Base-by-base conservation (phyloP, 2,329 filamentous ascomycete species). In the Microcera coccophila region DNA sequence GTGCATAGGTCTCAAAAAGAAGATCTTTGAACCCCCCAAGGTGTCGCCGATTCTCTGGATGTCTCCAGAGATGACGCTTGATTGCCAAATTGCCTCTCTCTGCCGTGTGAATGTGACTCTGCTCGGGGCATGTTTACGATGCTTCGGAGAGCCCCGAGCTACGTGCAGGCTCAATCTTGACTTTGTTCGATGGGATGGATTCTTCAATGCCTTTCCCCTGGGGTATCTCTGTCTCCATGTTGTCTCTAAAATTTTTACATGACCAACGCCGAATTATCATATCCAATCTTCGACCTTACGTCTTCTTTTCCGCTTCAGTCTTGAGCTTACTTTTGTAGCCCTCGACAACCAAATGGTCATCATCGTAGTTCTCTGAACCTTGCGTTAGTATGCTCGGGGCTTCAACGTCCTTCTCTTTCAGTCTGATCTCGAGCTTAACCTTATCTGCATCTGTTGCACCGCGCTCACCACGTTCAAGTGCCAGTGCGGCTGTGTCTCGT, bases 11-110 rank as follows among this genome's bases (percentile, higher is more conserved):
- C 74, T 76, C 62, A 71, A 75, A 71, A 68, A 72, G n/a, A 68
- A 73, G 74, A 78, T 77, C 72, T 76, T 70, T 70, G 68, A 70
- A 70, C 71, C 74, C 75, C 71, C 75, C 63, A 78, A 90, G 89
- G 89, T 95, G 89, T 95, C 89, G 89, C 88, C 70, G 85, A 91
- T 76, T 89, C 83, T 81, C 71, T 62, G 65, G 65, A 62, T 57
- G 43, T 62, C 61, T 68, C 67, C 62, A 73, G 75, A 73, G 84
- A 87, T 79, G 81, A 93, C 65, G 88, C 88, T 95, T 88, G 89
- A 95, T 90, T 82, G 89, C 89, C 89, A 95, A 76, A 71, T 67
- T 66, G 47, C 47, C 44, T 46, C 47, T 49, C 43, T 41, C 36
- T 36, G 52, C n/a, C 36, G 31, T 44, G 56, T 64, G 59, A 60